Percentiles rank a stretch among this genome's conserved stretches.
phyloP scores from a whole-genome alignment of 192 early-diverging fungal genomes.

The Coemansia sp. region DNA sequence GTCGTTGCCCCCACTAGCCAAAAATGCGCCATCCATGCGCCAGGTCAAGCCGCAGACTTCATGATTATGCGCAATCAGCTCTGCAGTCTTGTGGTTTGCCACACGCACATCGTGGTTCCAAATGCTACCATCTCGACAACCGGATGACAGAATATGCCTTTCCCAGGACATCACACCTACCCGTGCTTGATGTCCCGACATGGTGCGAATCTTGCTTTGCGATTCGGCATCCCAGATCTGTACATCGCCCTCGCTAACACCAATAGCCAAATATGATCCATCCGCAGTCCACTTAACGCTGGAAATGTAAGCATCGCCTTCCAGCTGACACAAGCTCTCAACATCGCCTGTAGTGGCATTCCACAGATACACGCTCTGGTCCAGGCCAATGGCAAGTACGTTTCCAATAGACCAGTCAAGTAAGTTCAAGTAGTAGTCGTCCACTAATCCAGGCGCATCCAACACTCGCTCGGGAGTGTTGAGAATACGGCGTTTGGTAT shows the following conservation, averaged over 20 bases:
- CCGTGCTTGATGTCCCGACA: slow-evolving; percentile 75
- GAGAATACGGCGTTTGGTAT: slow-evolving; percentile 66
- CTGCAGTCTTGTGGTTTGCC: slow-evolving; percentile 73
- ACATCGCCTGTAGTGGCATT: slow-evolving; percentile 73
- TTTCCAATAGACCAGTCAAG: slow-evolving; percentile 88
- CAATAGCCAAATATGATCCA: slow-evolving; percentile 67
- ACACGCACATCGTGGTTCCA: slow-evolving; percentile 95
- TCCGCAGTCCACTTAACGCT: slow-evolving; percentile 76
- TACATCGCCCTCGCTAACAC: slow-evolving; percentile 72
- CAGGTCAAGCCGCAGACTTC: slow-evolving; percentile 90
- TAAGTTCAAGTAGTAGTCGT: slow-evolving; percentile 96
- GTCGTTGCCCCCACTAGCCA: slow-evolving; percentile 96
- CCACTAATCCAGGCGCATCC: slow-evolving; percentile 83
- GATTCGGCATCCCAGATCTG: slow-evolving; percentile 90
- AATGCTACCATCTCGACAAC: slow-evolving; percentile 85
- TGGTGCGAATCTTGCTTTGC: slow-evolving; percentile 71
- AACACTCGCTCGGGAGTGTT: slow-evolving; percentile 78
- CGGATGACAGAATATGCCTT: slow-evolving; percentile 74
- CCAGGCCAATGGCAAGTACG: slow-evolving; percentile 82
- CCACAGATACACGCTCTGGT: slow-evolving; percentile 88
- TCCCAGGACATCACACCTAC: slow-evolving; percentile 89
- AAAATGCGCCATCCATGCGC: slow-evolving; percentile 69
- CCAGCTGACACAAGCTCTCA: slow-evolving; percentile 40
- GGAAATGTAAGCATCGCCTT: slow-evolving; percentile 58
- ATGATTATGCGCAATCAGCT: slow-evolving; percentile 67